Evolutionary conservation across 768 basidiomycete species (phyloP).

Genomic region (Naganishia antarctica): DNA sequence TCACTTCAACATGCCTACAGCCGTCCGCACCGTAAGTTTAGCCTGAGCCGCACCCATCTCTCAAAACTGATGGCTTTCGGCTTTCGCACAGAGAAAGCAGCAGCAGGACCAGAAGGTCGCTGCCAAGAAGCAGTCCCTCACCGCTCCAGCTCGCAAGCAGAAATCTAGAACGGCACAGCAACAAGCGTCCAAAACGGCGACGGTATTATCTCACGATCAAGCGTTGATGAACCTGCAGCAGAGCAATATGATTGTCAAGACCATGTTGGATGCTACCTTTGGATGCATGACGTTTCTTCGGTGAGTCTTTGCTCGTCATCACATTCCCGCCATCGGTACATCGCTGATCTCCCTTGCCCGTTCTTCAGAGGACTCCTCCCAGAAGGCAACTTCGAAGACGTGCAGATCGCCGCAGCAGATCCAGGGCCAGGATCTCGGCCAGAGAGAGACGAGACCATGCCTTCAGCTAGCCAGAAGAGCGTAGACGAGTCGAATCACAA

Average conservation of each 20-base stretch:
- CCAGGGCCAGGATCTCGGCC: background rate
- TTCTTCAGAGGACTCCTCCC: constrained; percentile 24
- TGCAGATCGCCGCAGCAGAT: constrained; percentile 16
- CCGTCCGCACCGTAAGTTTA: constrained; percentile 3
- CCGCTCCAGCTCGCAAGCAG: background rate
- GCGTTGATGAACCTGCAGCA: constrained; percentile 23
- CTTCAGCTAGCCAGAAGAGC: constrained; percentile 14
- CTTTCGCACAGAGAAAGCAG: background rate
- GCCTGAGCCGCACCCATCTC: background rate
- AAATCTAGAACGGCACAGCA: background rate
- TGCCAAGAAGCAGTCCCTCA: background rate
- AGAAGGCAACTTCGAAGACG: constrained; percentile 28
- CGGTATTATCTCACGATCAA: constrained; percentile 4
- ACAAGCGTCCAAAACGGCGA: background rate
- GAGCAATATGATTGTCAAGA: constrained; percentile 29
- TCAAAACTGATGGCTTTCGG: background rate
- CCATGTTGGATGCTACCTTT: constrained; percentile 29
- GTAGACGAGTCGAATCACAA: background rate
- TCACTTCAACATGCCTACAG: background rate
- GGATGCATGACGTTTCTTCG: constrained; percentile 30
- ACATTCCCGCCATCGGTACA: background rate
- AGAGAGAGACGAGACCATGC: background rate
- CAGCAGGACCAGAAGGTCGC: constrained; percentile 12
- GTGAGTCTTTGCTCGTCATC: constrained; percentile 9
- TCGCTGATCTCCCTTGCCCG: background rate